Base-by-base conservation (phyloP, 1,284 basidiomycete genomes). In the Cryptococcus jaspeensis region DNA sequence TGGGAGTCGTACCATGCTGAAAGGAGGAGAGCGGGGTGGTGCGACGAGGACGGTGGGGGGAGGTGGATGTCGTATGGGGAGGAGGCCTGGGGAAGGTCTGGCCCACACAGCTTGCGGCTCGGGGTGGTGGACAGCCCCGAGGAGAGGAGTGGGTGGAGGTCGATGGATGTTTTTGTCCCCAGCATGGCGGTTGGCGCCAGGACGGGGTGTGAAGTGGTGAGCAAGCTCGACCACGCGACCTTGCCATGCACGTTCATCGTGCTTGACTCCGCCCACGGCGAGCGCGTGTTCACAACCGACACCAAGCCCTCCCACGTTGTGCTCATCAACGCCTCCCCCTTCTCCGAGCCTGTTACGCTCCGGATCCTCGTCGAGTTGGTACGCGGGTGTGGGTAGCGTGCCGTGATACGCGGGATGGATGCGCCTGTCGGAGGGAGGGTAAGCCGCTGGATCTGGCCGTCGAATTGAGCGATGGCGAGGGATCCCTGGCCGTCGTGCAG, bases 1-100 rank as follows among this genome's bases (percentile, higher is more conserved):
- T 66, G 56, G 9, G 72, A 72, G 61, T 78, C 76, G 62, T 70
- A 75, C 76, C 76, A 78, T 45, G 73, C 72, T 6, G 66, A 68
- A 12, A 77, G 59, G 3, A 77, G 61, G 2, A 66, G 43, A 38
- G 59, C 47, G 32, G 63, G 60, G 39, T 60, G 48, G 70, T 56
- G 49, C 6, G 38, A 32, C 6, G 53, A 52, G 3, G 43, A 37
- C 12, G 36, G 22, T n/a, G 58, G 36, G 20, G 61, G 55, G 15
- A 59, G 50, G 18, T 49, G 52, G n/a, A 62, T 53, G 23, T 59
- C 61, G 56, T 75, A 75, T 8, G 72, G 62, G 18, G 69, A 67
- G 13, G 69, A 69, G n/a, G 57, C 55, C 6, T 52, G 37, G 11
- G 67, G 64, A 18, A 53, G 37, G 15, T 66, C 63, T 13, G 65